phyloP scores from a whole-genome alignment of 1,284 basidiomycete species.

The Fomes fomentarius region DNA sequence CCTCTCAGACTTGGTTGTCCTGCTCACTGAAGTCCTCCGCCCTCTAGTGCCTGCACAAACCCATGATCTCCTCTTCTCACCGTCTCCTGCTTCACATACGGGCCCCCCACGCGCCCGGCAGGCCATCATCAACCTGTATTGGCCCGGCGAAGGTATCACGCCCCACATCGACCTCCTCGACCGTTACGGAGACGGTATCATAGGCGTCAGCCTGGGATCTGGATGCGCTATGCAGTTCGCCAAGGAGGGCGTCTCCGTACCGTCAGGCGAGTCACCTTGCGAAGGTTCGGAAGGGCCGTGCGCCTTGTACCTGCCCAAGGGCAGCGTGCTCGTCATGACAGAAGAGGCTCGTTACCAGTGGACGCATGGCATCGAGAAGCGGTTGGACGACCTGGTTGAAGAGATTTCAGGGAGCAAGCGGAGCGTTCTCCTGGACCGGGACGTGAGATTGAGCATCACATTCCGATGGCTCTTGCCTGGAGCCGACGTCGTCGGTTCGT shows the following conservation, averaged over 20 bases:
- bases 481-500: slow-evolving; percentile 63
- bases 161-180: slow-evolving; percentile 78
- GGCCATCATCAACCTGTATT: slow-evolving; percentile 80
- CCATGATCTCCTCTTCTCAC: slow-evolving; percentile 58
- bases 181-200: slow-evolving; percentile 80
- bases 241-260: slow-evolving; percentile 7
- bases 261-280: background rate
- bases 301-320: slow-evolving; percentile 61
- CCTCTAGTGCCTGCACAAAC: slow-evolving; percentile 50
- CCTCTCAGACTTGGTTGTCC: slow-evolving; percentile 54
- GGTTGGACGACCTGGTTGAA: slow-evolving; percentile 50
- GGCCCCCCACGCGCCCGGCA: slow-evolving; percentile 59
- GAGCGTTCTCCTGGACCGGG: slow-evolving; percentile 46
- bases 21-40: slow-evolving; percentile 49
- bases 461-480: slow-evolving; percentile 79
- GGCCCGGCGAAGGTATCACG: slow-evolving; percentile 78
- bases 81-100: slow-evolving; percentile 20
- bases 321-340: slow-evolving; percentile 71
- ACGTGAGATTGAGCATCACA: slow-evolving; percentile 71
- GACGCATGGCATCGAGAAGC: slow-evolving; percentile 67
- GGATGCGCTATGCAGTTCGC: slow-evolving; percentile 77
- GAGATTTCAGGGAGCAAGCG: slow-evolving; percentile 21
- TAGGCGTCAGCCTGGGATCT: slow-evolving; percentile 75
- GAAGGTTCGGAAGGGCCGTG: slow-evolving; percentile 2
- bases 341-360: slow-evolving; percentile 74